A percentile compares a stretch with the other conserved stretches of the same genome.
These are phyloP conservation scores for Elsinoe necatrix DNA, from an alignment of 2,329 filamentous ascomycete genomes.

Conservation along the genomic window DNA sequence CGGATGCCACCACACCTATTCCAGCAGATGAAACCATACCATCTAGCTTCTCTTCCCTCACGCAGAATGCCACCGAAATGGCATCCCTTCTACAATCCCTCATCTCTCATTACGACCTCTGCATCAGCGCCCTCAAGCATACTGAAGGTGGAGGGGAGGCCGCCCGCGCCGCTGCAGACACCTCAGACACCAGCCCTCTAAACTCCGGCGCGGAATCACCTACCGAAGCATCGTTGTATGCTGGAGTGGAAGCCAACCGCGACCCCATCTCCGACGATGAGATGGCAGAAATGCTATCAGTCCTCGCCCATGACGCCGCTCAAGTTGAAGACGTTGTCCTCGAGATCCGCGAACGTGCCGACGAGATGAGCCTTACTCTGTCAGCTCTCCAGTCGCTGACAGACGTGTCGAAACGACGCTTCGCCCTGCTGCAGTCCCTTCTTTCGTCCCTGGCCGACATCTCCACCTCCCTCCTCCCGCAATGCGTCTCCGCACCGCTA, in stretches of 20 bases:
- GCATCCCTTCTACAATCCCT: constrained; percentile 71
- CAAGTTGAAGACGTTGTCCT: constrained; percentile 55
- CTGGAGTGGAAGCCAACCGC: constrained; percentile 32
- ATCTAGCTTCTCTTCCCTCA: constrained; percentile 46
- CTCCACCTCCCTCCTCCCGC: constrained; percentile 55
- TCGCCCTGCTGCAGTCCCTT: constrained; percentile 52
- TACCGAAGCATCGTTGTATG: constrained; percentile 59
- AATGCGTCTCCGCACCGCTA: constrained; percentile 55
- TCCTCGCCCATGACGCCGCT: constrained; percentile 62
- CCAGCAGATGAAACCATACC: constrained; percentile 34
- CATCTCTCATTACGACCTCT: constrained; percentile 84
- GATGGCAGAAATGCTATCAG: constrained; percentile 70
- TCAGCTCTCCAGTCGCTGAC: constrained; percentile 56
- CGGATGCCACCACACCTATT: constrained; percentile 28
- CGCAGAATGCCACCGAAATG: constrained; percentile 71
- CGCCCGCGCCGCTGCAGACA: constrained; percentile 30
- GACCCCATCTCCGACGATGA: constrained; percentile 65
- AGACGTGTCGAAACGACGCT: constrained; percentile 46
- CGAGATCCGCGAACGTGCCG: constrained; percentile 65
- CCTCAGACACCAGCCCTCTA: background rate
- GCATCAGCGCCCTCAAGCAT: constrained; percentile 80
- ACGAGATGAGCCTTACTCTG: constrained; percentile 67
- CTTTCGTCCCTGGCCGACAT: constrained; percentile 61
- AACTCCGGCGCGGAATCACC: constrained; percentile 37
- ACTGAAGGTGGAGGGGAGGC: constrained; percentile 58